phyloP scores from a whole-genome alignment of 208 protist genomes.

The Cochliopodium minus region DNA sequence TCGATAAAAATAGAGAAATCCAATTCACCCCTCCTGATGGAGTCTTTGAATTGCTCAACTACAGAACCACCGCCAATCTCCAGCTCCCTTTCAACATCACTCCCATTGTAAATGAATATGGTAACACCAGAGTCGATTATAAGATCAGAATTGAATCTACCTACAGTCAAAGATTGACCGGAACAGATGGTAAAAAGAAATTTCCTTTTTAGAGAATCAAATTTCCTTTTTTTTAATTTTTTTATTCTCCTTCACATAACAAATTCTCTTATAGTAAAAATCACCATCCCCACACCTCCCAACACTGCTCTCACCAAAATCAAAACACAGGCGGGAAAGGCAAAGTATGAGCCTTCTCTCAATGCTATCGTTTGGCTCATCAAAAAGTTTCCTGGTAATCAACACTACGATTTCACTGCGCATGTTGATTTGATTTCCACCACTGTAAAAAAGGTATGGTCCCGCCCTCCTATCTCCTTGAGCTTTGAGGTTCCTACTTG shows the following conservation, averaged over 20 bases:
- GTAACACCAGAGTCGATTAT: slow-evolving; percentile 63
- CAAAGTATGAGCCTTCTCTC: slow-evolving; percentile 59
- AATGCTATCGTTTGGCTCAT: slow-evolving; percentile 74
- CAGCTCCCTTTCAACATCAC: slow-evolving; percentile 67
- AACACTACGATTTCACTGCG: slow-evolving; percentile 53
- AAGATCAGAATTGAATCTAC: not conserved
- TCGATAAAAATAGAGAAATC: slow-evolving; percentile 61
- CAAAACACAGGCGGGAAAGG: slow-evolving; percentile 53
- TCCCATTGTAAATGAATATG: slow-evolving; percentile 68
- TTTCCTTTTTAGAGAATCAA: no score
- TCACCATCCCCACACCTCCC: slow-evolving; percentile 66
- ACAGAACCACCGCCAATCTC: slow-evolving; percentile 74
- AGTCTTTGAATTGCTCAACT: slow-evolving; percentile 85
- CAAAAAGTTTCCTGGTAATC: slow-evolving; percentile 48
- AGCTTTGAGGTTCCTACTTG: slow-evolving; percentile 79
- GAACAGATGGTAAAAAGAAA: no score
- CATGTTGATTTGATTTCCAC: slow-evolving; percentile 67
- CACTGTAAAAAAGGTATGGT: slow-evolving; percentile 59
- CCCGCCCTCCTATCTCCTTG: slow-evolving; percentile 76
- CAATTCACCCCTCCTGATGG: slow-evolving; percentile 82
- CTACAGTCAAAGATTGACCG: not conserved
- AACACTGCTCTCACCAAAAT: slow-evolving; percentile 68
- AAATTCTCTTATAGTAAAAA: slow-evolving; percentile 46
- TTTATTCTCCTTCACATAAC: slow-evolving; percentile 3
- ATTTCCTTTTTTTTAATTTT: no score